A percentile compares a stretch with the other conserved stretches of the same genome.
Evolutionary conservation across 768 basidiomycete species (phyloP).

Genomic region (Paxillus rubicundulus): DNA sequence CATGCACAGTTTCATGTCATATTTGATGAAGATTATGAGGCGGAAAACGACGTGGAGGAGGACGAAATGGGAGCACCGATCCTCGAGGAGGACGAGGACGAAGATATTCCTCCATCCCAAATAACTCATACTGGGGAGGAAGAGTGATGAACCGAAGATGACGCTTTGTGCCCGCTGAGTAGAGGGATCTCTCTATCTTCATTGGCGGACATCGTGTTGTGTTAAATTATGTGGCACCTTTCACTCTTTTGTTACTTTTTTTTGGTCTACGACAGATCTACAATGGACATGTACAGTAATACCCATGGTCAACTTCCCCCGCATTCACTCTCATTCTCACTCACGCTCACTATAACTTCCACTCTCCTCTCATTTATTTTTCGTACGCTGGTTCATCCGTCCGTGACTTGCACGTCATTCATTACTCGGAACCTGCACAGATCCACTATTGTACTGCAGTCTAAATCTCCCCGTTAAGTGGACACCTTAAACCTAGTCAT

Average conservation of each 20-base stretch:
- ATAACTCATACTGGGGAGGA: slow-evolving; percentile 22
- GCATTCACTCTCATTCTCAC: slow-evolving; percentile 1
- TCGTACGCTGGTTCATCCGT: slow-evolving; percentile 9
- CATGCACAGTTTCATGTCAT: slow-evolving; percentile 56
- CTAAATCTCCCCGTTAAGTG: slow-evolving; percentile 9
- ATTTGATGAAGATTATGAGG: slow-evolving; percentile 69
- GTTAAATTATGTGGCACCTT: slow-evolving; percentile 15
- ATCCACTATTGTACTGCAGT: slow-evolving; percentile 29
- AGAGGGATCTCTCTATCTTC: slow-evolving; percentile 8
- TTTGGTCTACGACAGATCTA: slow-evolving; percentile 25
- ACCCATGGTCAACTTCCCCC: slow-evolving; percentile 1
- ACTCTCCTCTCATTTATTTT: neutral
- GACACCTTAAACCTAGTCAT: slow-evolving; percentile 36
- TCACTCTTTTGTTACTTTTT: neutral
- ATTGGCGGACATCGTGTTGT: slow-evolving; percentile 25
- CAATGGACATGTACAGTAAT: slow-evolving; percentile 32
- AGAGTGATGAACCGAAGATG: slow-evolving; percentile 13
- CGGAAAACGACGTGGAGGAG: slow-evolving; percentile 54
- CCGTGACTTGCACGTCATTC: slow-evolving; percentile 6
- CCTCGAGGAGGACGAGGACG: slow-evolving; percentile 61
- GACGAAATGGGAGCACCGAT: slow-evolving; percentile 67
- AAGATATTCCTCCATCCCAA: slow-evolving; percentile 31
- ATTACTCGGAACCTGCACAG: slow-evolving; percentile 21
- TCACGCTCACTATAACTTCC: slow-evolving; percentile 4
- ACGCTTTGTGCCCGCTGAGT: slow-evolving; percentile 8